phyloP scores from a whole-genome alignment of 2,329 filamentous ascomycete species.

The Ophidiomyces ophidiicola region DNA sequence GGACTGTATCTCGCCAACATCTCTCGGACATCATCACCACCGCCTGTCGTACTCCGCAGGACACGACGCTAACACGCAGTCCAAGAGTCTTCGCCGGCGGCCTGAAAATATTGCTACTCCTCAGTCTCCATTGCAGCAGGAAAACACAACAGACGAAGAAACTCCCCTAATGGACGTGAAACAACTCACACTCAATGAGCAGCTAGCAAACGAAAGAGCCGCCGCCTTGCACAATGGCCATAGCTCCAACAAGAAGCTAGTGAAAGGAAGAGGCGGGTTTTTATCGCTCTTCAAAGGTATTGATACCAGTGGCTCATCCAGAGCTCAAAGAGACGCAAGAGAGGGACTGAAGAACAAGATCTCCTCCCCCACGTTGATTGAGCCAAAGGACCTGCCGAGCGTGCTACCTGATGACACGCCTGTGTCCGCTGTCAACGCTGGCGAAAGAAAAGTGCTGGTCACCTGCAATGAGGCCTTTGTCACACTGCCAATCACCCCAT shows the following conservation, averaged over 20 bases:
- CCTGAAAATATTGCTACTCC: slow-evolving; percentile 1
- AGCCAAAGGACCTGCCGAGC: slow-evolving; percentile 6
- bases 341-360: slow-evolving; percentile 18
- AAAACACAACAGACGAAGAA: not conserved
- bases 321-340: slow-evolving; percentile 4
- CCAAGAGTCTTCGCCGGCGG: not conserved
- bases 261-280: slow-evolving; percentile 12
- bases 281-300: slow-evolving; percentile 12
- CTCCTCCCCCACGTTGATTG: slow-evolving; percentile 17
- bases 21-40: not conserved
- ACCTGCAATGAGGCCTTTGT: slow-evolving; percentile 59
- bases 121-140: slow-evolving; percentile 7
- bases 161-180: slow-evolving; percentile 4
- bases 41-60: not conserved
- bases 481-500: slow-evolving; percentile 57
- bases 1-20: not conserved
- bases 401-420: slow-evolving; percentile 59
- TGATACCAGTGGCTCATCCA: slow-evolving; percentile 8
- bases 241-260: slow-evolving; percentile 4
- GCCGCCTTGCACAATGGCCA: slow-evolving; percentile 8
- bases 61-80: not conserved
- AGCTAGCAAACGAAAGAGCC: slow-evolving; percentile 13
- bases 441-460: slow-evolving; percentile 61
- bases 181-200: slow-evolving; percentile 12
- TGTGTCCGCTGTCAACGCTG: slow-evolving; percentile 65